These are phyloP conservation scores for Penicillium dipodomyicola DNA, from an alignment of 495 filamentous ascomycete genomes.

Conservation along the genomic window DNA sequence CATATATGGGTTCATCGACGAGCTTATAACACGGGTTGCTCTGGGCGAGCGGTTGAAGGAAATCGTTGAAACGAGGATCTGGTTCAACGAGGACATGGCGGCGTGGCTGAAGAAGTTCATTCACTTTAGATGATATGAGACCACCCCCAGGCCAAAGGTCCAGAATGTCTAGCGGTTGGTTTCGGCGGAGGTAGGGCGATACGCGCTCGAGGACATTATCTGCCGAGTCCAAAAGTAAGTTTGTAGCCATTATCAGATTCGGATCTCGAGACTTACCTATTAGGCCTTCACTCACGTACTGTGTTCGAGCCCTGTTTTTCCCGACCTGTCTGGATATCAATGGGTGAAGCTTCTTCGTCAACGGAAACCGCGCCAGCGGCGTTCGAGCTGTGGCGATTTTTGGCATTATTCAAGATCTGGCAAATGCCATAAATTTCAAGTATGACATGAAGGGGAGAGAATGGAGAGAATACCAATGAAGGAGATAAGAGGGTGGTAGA, in stretches of 20 bases:
- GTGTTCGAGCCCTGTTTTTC: constrained; percentile 4
- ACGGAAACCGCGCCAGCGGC: constrained; percentile 5
- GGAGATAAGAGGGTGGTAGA: not conserved
- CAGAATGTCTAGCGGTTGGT: constrained; percentile 72
- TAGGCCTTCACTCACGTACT: constrained; percentile 58
- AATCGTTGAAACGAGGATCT: constrained; percentile 46
- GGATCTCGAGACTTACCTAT: constrained; percentile 51
- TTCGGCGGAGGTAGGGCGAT: constrained; percentile 57
- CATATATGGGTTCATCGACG: constrained; percentile 45
- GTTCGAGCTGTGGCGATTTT: not conserved
- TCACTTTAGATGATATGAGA: constrained; percentile 70
- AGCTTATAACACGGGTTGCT: constrained; percentile 54
- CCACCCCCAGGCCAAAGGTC: constrained; percentile 80
- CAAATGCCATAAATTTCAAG: not conserved
- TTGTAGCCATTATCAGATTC: not conserved
- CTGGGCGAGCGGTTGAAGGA: constrained; percentile 62
- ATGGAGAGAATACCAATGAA: not conserved
- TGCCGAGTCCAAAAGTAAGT: constrained; percentile 20
- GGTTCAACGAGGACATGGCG: constrained; percentile 79
- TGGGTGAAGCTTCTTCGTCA: not conserved
- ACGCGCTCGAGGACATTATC: constrained; percentile 53
- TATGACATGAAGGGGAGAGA: not conserved
- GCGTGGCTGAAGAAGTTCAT: constrained; percentile 70
- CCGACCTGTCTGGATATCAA: not conserved
- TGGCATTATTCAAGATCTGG: not conserved